Percentiles rank a stretch among this genome's conserved stretches.
Evolutionary conservation across 2,329 filamentous ascomycete genomes (phyloP).

Genomic region (Cladosporium sp.): DNA sequence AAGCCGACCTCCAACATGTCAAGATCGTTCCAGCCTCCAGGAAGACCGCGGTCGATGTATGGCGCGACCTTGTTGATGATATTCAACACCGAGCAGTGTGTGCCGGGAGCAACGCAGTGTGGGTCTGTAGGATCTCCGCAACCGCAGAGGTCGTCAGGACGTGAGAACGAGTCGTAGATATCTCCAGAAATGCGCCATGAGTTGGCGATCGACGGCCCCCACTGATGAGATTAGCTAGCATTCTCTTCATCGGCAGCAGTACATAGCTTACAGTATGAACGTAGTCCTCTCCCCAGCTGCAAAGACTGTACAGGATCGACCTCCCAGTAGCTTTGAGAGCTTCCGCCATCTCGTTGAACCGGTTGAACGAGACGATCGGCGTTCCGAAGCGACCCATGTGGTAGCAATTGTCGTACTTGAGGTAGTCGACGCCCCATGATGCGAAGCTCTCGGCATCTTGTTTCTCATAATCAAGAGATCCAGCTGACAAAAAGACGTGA

Average conservation of each 20-base stretch:
- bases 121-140: slow-evolving; percentile 34
- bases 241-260: too few relatives aligned
- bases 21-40: slow-evolving; percentile 44
- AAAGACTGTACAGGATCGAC: slow-evolving; percentile 42
- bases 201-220: slow-evolving; percentile 38
- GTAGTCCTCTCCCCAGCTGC: slow-evolving; percentile 47
- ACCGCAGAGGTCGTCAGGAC: slow-evolving; percentile 37
- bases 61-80: slow-evolving; percentile 45
- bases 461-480: slow-evolving; percentile 45
- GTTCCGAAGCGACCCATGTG: slow-evolving; percentile 48
- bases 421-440: slow-evolving; percentile 46
- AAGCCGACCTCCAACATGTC: slow-evolving; percentile 47
- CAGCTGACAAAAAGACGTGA: slow-evolving; percentile 26
- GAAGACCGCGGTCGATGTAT: slow-evolving; percentile 35
- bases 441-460: slow-evolving; percentile 49
- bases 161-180: slow-evolving; percentile 42
- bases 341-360: slow-evolving; percentile 45
- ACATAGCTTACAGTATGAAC: neutral
- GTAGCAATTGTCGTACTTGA: slow-evolving; percentile 51
- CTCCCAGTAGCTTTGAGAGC: slow-evolving; percentile 42
- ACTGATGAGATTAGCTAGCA: too few relatives aligned
- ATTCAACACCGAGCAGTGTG: slow-evolving; percentile 45
- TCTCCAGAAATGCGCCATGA: slow-evolving; percentile 43
- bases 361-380: slow-evolving; percentile 39
- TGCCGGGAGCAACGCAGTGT: slow-evolving; percentile 40